Percentiles rank a stretch among this genome's conserved stretches.
These are phyloP conservation scores for Arthrobotrys iridis DNA, from an alignment of 2,329 filamentous ascomycete species.

Conservation along the genomic window DNA sequence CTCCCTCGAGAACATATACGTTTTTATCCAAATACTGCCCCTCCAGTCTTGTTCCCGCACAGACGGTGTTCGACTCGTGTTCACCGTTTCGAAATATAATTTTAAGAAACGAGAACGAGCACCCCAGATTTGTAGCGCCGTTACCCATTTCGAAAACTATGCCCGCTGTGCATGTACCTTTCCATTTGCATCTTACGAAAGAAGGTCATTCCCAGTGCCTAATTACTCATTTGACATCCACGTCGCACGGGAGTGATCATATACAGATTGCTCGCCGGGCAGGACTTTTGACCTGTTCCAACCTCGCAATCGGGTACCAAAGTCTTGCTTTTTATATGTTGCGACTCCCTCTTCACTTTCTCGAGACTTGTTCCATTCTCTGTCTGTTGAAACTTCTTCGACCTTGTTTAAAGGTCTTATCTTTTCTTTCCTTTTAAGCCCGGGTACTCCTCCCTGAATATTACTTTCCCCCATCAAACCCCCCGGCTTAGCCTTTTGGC, in stretches of 20 bases:
- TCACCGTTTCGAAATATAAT: slow-evolving; percentile 35
- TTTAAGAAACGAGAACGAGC: slow-evolving; percentile 1
- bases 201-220: slow-evolving; percentile 32
- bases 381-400: slow-evolving; percentile 25
- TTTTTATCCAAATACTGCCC: slow-evolving; percentile 8
- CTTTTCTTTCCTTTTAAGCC: slow-evolving; percentile 47
- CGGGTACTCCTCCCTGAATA: slow-evolving; percentile 39
- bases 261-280: background rate
- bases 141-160: slow-evolving; percentile 11
- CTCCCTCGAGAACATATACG: background rate
- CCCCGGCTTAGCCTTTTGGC: slow-evolving; percentile 34
- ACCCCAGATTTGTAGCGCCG: background rate
- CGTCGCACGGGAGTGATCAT: slow-evolving; percentile 26
- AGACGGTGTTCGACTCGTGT: slow-evolving; percentile 37
- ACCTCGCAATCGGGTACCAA: background rate
- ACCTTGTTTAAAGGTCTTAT: slow-evolving; percentile 22
- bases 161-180: slow-evolving; percentile 11
- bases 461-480: slow-evolving; percentile 20
- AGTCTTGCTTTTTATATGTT: slow-evolving; percentile 41
- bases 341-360: slow-evolving; percentile 1
- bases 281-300: slow-evolving; percentile 1
- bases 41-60: slow-evolving; percentile 18
- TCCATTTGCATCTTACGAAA: slow-evolving; percentile 35
- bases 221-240: slow-evolving; percentile 41
- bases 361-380: slow-evolving; percentile 15